Conservation (phyloP, 805 yeast species). For the Ogataea henricii region DNA sequence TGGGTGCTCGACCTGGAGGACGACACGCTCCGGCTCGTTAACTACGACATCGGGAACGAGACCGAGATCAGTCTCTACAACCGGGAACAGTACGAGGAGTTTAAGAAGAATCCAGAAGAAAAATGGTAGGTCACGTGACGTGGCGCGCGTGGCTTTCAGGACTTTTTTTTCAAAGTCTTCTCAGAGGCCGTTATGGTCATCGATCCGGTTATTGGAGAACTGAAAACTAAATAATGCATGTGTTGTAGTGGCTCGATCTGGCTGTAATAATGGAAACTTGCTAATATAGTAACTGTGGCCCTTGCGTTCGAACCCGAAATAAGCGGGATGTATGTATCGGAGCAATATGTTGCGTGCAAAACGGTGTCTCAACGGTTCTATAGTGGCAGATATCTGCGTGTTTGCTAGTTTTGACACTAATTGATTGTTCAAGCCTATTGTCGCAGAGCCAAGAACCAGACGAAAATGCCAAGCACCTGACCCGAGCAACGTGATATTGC, state of each 20-base stretch:
- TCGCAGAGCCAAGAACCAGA: not conserved
- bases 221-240: no score
- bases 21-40: conserved; percentile 45
- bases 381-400: no score
- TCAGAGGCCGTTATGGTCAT: no score
- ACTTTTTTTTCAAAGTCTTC: not conserved
- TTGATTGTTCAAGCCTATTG: not conserved
- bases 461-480: not conserved
- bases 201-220: no score
- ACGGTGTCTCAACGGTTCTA: no score
- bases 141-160: not conserved
- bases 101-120: conserved; percentile 82
- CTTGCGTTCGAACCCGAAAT: no score
- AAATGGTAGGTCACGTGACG: conserved; percentile 59
- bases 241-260: no score
- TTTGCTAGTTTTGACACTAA: not conserved
- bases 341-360: no score
- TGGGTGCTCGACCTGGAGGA: conserved; percentile 56
- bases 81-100: conserved; percentile 61
- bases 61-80: conserved; percentile 89
- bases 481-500: not conserved
- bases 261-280: no score
- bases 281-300: no score
- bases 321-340: no score
- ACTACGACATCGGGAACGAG: conserved; percentile 75